phyloP scores from a whole-genome alignment of 2,329 filamentous ascomycete species.

The Emmonsiellopsis sp. region DNA sequence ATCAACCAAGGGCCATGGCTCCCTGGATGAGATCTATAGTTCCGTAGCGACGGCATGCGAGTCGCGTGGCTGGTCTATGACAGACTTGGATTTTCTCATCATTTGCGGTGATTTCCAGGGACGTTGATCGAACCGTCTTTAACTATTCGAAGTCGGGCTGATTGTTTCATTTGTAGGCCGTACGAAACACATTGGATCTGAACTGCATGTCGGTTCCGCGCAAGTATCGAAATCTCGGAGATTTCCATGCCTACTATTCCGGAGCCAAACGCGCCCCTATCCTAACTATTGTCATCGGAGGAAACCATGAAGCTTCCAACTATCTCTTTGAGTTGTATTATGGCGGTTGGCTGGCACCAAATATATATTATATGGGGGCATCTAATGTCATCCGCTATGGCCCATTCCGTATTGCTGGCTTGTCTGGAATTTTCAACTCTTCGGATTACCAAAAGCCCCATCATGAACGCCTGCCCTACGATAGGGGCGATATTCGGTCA shows the following conservation, averaged over 20 bases:
- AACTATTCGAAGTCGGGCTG: background rate
- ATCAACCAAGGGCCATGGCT: conserved; percentile 68
- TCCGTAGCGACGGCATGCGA: conserved; percentile 60
- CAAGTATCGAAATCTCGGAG: conserved; percentile 79
- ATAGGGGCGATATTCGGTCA: conserved; percentile 60
- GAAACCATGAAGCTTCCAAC: conserved; percentile 89
- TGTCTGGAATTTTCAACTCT: conserved; percentile 91
- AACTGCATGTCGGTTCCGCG: conserved; percentile 78
- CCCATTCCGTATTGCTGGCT: conserved; percentile 71
- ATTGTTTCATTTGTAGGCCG: conserved; percentile 37
- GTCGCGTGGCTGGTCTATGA: conserved; percentile 55
- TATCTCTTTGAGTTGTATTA: conserved; percentile 89
- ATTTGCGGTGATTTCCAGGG: conserved; percentile 87
- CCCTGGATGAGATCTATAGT: conserved; percentile 81
- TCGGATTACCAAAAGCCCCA: conserved; percentile 78
- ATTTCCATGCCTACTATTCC: conserved; percentile 90
- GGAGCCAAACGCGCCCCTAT: conserved; percentile 69
- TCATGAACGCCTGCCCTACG: conserved; percentile 77
- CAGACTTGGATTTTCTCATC: conserved; percentile 75
- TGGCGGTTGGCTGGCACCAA: conserved; percentile 91
- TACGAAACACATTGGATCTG: conserved; percentile 79
- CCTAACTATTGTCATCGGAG: conserved; percentile 81
- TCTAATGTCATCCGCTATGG: conserved; percentile 83
- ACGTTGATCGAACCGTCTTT: no score
- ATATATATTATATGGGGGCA: conserved; percentile 92